Conservation (phyloP, 2,329 filamentous ascomycete species). For the Pyrenochaeta sp. region DNA sequence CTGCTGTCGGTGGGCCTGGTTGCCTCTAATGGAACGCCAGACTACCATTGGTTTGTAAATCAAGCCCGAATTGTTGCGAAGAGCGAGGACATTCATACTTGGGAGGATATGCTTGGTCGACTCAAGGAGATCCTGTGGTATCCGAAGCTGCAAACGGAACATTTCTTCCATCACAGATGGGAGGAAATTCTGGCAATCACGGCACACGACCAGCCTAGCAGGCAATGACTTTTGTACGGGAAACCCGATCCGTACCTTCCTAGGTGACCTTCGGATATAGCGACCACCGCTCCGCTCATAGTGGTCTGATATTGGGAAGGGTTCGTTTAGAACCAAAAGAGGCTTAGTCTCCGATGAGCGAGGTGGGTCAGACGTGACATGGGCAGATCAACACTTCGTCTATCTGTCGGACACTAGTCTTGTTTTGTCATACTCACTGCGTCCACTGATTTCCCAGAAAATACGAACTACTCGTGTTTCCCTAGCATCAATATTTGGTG, state of each 20-base stretch:
- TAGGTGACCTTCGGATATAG: too few relatives aligned
- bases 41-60: constrained; percentile 21
- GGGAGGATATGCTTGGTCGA: constrained; percentile 7
- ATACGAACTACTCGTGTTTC: not conserved
- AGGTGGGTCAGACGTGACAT: constrained; percentile 1
- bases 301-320: not conserved
- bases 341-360: constrained; percentile 21
- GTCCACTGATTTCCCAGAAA: not conserved
- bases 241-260: not conserved
- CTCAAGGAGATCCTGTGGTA: constrained; percentile 21
- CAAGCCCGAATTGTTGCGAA: constrained; percentile 5
- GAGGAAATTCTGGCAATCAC: constrained; percentile 2
- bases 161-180: constrained; percentile 16
- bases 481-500: too few relatives aligned
- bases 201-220: not conserved
- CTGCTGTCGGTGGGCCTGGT: constrained; percentile 25
- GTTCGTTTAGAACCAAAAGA: constrained; percentile 1
- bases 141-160: constrained; percentile 4
- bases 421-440: not conserved
- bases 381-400: not conserved
- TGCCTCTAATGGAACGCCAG: constrained; percentile 11
- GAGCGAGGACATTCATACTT: constrained; percentile 3
- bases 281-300: not conserved
- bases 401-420: constrained; percentile 11
- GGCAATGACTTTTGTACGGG: too few relatives aligned